Percentiles rank a stretch among this genome's conserved stretches.
These are phyloP conservation scores for Stevia rebaudiana DNA, from an alignment of 140 eudicot genomes.

Conservation along the genomic window DNA sequence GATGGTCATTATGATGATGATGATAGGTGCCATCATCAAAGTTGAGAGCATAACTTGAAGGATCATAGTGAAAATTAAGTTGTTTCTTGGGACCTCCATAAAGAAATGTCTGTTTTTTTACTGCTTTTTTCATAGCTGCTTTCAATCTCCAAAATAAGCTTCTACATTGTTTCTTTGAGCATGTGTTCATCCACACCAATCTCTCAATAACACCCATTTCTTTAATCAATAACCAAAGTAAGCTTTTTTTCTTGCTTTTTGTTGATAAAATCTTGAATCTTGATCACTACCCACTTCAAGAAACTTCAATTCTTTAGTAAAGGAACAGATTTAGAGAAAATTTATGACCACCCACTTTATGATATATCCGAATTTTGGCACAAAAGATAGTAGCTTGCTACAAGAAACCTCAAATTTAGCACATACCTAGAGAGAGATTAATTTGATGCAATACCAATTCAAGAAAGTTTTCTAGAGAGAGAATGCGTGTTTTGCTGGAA, in stretches of 20 bases:
- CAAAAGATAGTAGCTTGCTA: slow-evolving; percentile 6
- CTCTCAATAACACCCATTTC: slow-evolving; percentile 47
- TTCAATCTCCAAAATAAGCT: slow-evolving; percentile 53
- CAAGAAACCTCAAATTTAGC: slow-evolving; percentile 17
- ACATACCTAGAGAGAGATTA: slow-evolving; percentile 17
- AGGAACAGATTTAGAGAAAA: slow-evolving; percentile 3
- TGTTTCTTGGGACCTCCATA: slow-evolving; percentile 36
- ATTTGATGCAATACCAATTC: slow-evolving; percentile 18
- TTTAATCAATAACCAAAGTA: neutral
- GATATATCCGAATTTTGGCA: slow-evolving; percentile 6
- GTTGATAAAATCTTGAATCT: slow-evolving; percentile 24
- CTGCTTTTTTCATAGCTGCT: slow-evolving; percentile 55
- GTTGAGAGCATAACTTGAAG: slow-evolving; percentile 82
- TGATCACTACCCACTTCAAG: slow-evolving; percentile 22
- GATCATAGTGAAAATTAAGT: slow-evolving; percentile 69
- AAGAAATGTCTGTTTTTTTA: slow-evolving; percentile 27
- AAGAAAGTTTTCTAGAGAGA: slow-evolving; percentile 29
- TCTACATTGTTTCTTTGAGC: slow-evolving; percentile 57
- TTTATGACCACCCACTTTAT: slow-evolving; percentile 9
- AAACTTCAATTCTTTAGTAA: neutral
- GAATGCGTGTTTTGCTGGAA: slow-evolving; percentile 4
- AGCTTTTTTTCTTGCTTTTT: slow-evolving; percentile 1
- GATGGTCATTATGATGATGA: slow-evolving; percentile 10
- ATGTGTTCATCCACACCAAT: slow-evolving; percentile 35
- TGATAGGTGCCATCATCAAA: slow-evolving; percentile 59